phyloP scores from a whole-genome alignment of 306 rosid species.

The Begonia loranthoides region DNA sequence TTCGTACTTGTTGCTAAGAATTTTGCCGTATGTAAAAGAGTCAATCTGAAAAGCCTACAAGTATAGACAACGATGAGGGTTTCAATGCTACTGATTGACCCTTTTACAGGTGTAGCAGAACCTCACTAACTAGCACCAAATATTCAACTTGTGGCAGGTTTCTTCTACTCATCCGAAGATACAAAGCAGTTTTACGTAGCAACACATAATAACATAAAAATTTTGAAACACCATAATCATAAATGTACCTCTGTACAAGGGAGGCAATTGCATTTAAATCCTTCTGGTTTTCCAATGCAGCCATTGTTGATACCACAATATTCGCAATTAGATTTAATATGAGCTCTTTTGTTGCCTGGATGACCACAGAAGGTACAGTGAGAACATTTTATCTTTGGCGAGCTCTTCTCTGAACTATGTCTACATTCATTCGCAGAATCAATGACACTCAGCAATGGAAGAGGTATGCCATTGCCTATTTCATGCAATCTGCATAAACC shows the following conservation, averaged over 20 bases:
- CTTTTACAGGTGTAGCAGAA: too few relatives aligned
- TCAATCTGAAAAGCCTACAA: too few relatives aligned
- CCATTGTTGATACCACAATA: constrained; percentile 39
- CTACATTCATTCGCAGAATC: constrained; percentile 19
- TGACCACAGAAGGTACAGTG: constrained; percentile 93
- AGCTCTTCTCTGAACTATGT: constrained; percentile 23
- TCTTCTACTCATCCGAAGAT: too few relatives aligned
- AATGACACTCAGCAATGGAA: constrained; percentile 21
- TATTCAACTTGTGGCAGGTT: too few relatives aligned
- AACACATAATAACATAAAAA: too few relatives aligned
- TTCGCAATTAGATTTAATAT: constrained; percentile 46
- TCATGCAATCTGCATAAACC: constrained; percentile 44
- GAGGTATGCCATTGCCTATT: constrained; percentile 45
- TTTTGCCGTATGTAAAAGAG: too few relatives aligned
- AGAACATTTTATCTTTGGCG: constrained; percentile 32
- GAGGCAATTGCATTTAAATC: constrained; percentile 66
- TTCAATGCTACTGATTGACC: too few relatives aligned
- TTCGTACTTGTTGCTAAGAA: too few relatives aligned
- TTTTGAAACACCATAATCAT: not conserved
- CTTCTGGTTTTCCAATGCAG: constrained; percentile 54
- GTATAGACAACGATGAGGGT: too few relatives aligned
- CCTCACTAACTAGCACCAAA: too few relatives aligned
- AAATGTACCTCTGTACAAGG: constrained; percentile 51
- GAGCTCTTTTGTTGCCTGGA: constrained; percentile 70
- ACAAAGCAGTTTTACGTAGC: too few relatives aligned